phyloP scores from a whole-genome alignment of 306 rosid species.

The Crotalaria pallida region DNA sequence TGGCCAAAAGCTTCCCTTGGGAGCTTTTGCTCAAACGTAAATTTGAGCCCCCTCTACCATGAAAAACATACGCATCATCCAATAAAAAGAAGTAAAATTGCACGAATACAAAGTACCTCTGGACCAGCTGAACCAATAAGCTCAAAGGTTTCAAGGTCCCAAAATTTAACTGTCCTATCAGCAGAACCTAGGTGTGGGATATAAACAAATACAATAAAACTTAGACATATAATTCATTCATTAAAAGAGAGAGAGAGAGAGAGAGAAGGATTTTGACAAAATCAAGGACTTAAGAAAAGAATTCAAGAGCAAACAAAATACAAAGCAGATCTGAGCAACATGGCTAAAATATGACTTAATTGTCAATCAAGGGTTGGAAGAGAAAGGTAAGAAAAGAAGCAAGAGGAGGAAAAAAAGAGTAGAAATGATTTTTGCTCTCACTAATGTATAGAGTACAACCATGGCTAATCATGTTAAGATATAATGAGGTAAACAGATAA shows the following conservation, averaged over 20 bases:
- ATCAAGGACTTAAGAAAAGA: background rate
- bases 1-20: too few relatives aligned
- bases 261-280: background rate
- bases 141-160: conserved; percentile 99
- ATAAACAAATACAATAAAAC: background rate
- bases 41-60: too few relatives aligned
- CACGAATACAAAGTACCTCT: conserved; percentile 56
- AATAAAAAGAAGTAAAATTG: conserved; percentile 17
- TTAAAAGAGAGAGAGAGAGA: background rate
- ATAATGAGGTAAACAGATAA: background rate
- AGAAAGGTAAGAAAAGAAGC: background rate
- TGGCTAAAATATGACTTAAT: background rate
- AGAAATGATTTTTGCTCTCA: background rate
- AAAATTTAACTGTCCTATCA: conserved; percentile 93
- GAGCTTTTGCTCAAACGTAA: too few relatives aligned
- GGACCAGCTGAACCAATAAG: conserved; percentile 98
- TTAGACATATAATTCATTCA: background rate
- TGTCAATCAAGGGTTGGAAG: background rate
- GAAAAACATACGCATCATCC: too few relatives aligned
- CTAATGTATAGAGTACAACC: background rate
- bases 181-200: conserved; percentile 68
- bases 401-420: too few relatives aligned
- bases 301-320: background rate
- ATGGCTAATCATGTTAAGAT: background rate
- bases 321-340: background rate